Base-by-base conservation (phyloP, 1,284 basidiomycete genomes). In the Amylostereum areolatum region DNA sequence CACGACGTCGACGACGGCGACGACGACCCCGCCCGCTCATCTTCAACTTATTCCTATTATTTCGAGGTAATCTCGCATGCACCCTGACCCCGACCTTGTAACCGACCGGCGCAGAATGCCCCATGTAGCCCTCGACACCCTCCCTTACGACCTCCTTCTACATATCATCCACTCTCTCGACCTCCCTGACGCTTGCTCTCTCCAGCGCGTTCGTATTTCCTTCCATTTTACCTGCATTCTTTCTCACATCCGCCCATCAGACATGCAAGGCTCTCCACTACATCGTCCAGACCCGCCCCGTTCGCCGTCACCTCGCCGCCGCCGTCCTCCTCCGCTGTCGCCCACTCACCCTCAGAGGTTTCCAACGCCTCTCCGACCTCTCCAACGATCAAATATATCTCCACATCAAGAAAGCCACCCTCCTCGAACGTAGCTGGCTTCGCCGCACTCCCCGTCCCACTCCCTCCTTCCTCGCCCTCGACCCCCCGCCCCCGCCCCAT, bases 71-170 rank as follows among this genome's bases (percentile, higher is more conserved):
- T n/a, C n/a, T n/a, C n/a, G n/a, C n/a, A n/a, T n/a, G n/a, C n/a
- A n/a, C n/a, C n/a, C n/a, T n/a, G n/a, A n/a, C n/a, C n/a, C n/a
- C n/a, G n/a, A n/a, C n/a, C n/a, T n/a, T n/a, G n/a, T n/a, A n/a
- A n/a, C n/a, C n/a, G n/a, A n/a, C n/a, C n/a, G n/a, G n/a, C n/a
- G n/a, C n/a, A n/a, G n/a, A 43, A 4, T 28, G 28, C 41, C 25
- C 6, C 12, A 54, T 48, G 56, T 57, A 44, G 56, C 61, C 18
- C 67, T 85, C 44, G 69, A 70, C 49, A 70, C 66, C 3, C 68
- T 85, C 18, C 83, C 83, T 0, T 85, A 85, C 64, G 83, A 85
- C 67, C 67, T 85, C n/a, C 62, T 85, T 41, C 71, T 85, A 47
- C 80, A 81, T 64, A 75, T 86, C 59, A 74, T 80, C 2, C 72